These are phyloP conservation scores for Parmelia sp. DNA, from an alignment of 495 filamentous ascomycete species.

Conservation along the genomic window DNA sequence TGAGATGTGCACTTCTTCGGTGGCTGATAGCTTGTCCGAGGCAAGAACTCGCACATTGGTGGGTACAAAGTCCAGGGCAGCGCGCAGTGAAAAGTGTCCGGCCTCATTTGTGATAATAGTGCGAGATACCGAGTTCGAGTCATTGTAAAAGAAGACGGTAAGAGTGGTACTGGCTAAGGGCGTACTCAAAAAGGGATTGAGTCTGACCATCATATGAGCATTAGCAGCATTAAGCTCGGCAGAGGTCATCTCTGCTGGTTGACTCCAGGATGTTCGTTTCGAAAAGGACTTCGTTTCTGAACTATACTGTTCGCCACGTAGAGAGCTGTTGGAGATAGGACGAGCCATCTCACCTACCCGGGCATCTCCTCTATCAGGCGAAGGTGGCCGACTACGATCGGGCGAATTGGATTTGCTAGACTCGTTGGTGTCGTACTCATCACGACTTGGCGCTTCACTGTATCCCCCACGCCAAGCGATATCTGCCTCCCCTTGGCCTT, in stretches of 20 bases:
- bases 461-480: conserved; percentile 60
- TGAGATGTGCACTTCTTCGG: conserved; percentile 65
- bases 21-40: conserved; percentile 74
- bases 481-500: conserved; percentile 63
- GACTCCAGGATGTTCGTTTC: conserved; percentile 44
- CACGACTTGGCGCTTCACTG: conserved; percentile 41
- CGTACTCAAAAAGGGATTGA: conserved; percentile 82
- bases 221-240: conserved; percentile 76
- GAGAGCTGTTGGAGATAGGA: conserved; percentile 24
- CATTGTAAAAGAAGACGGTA: conserved; percentile 90
- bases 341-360: conserved; percentile 13
- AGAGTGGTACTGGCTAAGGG: conserved; percentile 67
- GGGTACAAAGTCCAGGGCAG: conserved; percentile 78
- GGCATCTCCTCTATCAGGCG: conserved; percentile 17
- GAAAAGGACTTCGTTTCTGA: conserved; percentile 31
- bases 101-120: conserved; percentile 75
- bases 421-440: conserved; percentile 25
- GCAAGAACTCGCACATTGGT: conserved; percentile 83
- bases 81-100: conserved; percentile 76
- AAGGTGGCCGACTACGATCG: conserved; percentile 20
- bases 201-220: conserved; percentile 72
- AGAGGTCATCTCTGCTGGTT: conserved; percentile 53
- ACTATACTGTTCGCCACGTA: conserved; percentile 28
- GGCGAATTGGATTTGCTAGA: conserved; percentile 23
- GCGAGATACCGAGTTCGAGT: conserved; percentile 65